Conservation (phyloP, 2,329 filamentous ascomycete species). For the Neopestalotiopsis rosae region DNA sequence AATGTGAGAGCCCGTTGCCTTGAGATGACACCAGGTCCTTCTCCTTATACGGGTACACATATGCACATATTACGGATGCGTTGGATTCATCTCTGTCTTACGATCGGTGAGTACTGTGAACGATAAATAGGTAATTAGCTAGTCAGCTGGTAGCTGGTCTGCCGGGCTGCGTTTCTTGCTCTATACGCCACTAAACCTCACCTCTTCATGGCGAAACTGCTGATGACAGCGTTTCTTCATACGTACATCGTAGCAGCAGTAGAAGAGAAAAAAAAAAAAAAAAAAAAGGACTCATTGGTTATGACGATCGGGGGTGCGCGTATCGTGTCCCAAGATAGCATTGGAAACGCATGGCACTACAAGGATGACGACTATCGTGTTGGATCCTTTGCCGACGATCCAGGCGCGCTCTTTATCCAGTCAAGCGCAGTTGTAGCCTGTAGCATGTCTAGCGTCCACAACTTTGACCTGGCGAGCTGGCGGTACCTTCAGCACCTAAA, state of each 20-base stretch:
- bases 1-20: background rate
- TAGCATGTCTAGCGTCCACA: background rate
- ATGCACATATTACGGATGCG: no score
- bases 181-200: no score
- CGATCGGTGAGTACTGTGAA: no score
- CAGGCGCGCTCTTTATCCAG: background rate
- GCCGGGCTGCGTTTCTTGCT: no score
- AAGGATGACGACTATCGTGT: slow-evolving; percentile 2
- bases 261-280: background rate
- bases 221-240: no score
- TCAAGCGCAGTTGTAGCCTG: background rate
- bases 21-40: background rate
- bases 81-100: no score
- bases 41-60: no score
- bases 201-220: no score
- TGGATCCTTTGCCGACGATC: slow-evolving; percentile 1
- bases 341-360: slow-evolving; percentile 1
- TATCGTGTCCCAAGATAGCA: slow-evolving; percentile 7
- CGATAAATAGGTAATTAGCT: no score
- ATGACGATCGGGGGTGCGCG: slow-evolving; percentile 3
- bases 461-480: background rate
- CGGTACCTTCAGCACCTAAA: background rate
- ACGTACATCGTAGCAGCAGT: background rate
- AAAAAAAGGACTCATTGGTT: background rate
- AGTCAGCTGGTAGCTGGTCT: no score